Base-by-base conservation (phyloP, 441 rosid genomes). In the Rhodomyrtus psidioides region DNA sequence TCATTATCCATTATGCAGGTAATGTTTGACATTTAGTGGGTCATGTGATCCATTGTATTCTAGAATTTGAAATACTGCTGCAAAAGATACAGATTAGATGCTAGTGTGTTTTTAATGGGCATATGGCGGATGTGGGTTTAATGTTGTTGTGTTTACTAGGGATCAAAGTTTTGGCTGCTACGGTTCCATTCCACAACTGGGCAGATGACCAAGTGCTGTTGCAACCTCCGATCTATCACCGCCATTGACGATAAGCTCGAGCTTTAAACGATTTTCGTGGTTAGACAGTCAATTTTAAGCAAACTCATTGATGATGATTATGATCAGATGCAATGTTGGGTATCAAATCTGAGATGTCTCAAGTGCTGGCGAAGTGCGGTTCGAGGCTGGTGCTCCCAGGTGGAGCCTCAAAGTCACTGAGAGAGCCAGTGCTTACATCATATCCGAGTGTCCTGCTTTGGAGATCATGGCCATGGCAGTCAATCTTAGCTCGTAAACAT, bases 131-230 rank as follows among this genome's bases (percentile, higher is more conserved):
- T 65, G 42, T 65, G 26, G 76, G 46, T 1, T 17, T 62, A 28
- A 30, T 62, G 75, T 8, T 2, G 6, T 60, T 39, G 74, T 17
- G 75, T 62, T 62, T 34, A 62, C 75, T 62, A 10, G 75, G 44
- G 24, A 62, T 30, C 75, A 62, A 62, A 62, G 75, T 30, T 30
- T 30, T 12, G 53, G 9, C 86, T 93, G 98, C 82, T 95, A 86
- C 81, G 95, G 98, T 49, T 96, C 98, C 42, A 95, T 87, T 92
- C 98, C 86, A 94, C 97, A 57, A 98, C 98, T 39, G 98, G 95
- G 39, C 88, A 90, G 27, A 98, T 94, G 53, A 93, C 96, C 9
- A 84, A 56, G 62, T 91, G 87, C 89, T n/a, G 57, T 55, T 92
- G 92, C 88, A 93, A 93, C 58, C 88, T 92, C 44, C 90, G 91